Percentiles rank a stretch among this genome's conserved stretches.
Evolutionary conservation across 768 basidiomycete species (phyloP).

Genomic region (Neoboletus brunneissimus): DNA sequence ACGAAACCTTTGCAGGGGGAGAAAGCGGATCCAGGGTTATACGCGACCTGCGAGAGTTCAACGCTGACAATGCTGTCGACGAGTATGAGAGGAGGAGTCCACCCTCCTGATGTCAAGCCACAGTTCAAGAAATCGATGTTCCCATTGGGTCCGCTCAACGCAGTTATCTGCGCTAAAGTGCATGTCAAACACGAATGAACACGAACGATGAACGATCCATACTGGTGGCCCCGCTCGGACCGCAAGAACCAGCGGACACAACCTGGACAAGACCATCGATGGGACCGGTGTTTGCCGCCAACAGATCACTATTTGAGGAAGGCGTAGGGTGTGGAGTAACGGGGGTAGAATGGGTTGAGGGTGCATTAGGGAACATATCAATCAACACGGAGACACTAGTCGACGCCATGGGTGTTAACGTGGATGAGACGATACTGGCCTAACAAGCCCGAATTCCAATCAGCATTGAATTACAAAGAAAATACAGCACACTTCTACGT

Average conservation of each 20-base stretch:
- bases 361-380: not conserved
- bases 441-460: not conserved
- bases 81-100: slow-evolving; percentile 66
- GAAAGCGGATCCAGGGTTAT: slow-evolving; percentile 54
- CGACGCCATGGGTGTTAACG: not conserved
- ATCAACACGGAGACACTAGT: not conserved
- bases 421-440: not conserved
- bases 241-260: slow-evolving; percentile 37
- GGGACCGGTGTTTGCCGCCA: not conserved
- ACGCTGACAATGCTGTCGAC: slow-evolving; percentile 49
- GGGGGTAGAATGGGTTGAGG: not conserved
- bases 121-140: slow-evolving; percentile 76
- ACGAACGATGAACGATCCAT: slow-evolving; percentile 30
- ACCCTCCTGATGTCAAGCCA: slow-evolving; percentile 59
- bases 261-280: slow-evolving; percentile 36
- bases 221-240: slow-evolving; percentile 46
- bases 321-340: not conserved
- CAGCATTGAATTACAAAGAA: not conserved
- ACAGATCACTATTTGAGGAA: not conserved
- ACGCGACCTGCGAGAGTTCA: slow-evolving; percentile 47
- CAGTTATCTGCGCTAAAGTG: slow-evolving; percentile 45
- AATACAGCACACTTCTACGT: not conserved
- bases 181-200: slow-evolving; percentile 2
- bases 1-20: slow-evolving; percentile 52
- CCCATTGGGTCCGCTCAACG: slow-evolving; percentile 64